Percentiles rank a stretch among this genome's conserved stretches.
Evolutionary conservation across 495 filamentous ascomycete genomes (phyloP).

Genomic region (Penicillium silybi): DNA sequence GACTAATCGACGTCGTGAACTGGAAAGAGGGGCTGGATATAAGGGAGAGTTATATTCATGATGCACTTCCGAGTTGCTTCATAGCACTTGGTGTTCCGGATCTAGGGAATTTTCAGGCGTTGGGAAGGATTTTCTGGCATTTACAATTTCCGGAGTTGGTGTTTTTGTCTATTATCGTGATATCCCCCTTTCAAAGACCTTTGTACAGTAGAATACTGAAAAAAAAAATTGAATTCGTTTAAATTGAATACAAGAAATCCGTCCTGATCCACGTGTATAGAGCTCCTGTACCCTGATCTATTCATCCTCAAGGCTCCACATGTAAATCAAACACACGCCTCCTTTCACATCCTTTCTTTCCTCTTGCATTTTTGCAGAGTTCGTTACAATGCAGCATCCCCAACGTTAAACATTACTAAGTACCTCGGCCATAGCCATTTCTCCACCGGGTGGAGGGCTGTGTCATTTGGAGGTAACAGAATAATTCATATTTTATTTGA

Average conservation of each 20-base stretch:
- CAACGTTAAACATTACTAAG: slow-evolving; percentile 8
- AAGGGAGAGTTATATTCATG: slow-evolving; percentile 42
- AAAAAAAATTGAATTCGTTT: neutral
- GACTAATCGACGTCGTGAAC: slow-evolving; percentile 32
- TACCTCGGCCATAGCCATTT: neutral
- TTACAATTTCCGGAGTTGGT: neutral
- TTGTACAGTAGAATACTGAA: slow-evolving; percentile 5
- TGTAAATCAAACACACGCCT: neutral
- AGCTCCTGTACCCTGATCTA: neutral
- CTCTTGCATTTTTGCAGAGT: neutral
- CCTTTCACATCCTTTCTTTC: neutral
- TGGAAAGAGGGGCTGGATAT: slow-evolving; percentile 40
- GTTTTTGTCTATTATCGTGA: slow-evolving; percentile 8
- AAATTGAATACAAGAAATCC: slow-evolving; percentile 1
- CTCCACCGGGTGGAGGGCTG: neutral
- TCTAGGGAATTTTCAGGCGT: neutral
- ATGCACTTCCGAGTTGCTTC: neutral
- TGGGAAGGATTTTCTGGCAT: neutral
- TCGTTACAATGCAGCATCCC: slow-evolving; percentile 2
- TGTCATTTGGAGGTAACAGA: neutral
- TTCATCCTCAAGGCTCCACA: neutral
- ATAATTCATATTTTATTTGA: slow-evolving; percentile 3
- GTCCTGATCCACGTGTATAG: neutral
- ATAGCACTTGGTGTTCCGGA: neutral
- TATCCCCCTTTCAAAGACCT: slow-evolving; percentile 10